Percentiles rank a stretch among this genome's conserved stretches.
These are phyloP conservation scores for Kluyveromyces dobzhanskii DNA, from an alignment of 805 yeast species.

Conservation along the genomic window DNA sequence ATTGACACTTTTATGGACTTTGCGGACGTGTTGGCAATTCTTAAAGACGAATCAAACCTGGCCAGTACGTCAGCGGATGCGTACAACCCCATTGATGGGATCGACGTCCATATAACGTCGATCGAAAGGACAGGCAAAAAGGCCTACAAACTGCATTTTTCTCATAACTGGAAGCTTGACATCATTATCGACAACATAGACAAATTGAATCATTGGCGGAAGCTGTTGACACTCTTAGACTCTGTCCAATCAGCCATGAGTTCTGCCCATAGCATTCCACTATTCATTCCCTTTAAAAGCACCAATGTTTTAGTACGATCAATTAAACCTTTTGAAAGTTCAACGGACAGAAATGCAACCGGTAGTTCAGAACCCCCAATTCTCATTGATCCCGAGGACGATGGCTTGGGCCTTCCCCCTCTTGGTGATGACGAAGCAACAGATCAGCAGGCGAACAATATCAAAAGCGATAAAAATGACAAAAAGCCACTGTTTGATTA, in stretches of 20 bases:
- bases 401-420: conserved; percentile 1
- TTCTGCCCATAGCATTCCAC: conserved; percentile 2
- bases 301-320: conserved; percentile 5
- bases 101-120: conserved; percentile 13
- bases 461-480: conserved; percentile 5
- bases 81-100: not conserved
- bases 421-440: not conserved
- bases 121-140: conserved; percentile 21
- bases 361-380: conserved; percentile 1
- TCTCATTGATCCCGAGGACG: conserved; percentile 7
- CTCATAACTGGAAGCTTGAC: conserved; percentile 25
- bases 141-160: conserved; percentile 21
- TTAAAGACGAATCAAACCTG: not conserved
- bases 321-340: conserved; percentile 1
- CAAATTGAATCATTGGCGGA: conserved; percentile 18
- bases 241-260: conserved; percentile 8
- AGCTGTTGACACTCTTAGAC: conserved; percentile 15
- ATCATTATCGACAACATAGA: conserved; percentile 22
- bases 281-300: conserved; percentile 1
- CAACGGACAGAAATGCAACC: not conserved
- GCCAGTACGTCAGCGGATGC: not conserved
- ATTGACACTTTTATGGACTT: conserved; percentile 20
- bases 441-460: not conserved
- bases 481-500: conserved; percentile 19
- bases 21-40: conserved; percentile 8